These are phyloP conservation scores for Thielaviopsis populi DNA, from an alignment of 2,329 filamentous ascomycete genomes.

Conservation along the genomic window DNA sequence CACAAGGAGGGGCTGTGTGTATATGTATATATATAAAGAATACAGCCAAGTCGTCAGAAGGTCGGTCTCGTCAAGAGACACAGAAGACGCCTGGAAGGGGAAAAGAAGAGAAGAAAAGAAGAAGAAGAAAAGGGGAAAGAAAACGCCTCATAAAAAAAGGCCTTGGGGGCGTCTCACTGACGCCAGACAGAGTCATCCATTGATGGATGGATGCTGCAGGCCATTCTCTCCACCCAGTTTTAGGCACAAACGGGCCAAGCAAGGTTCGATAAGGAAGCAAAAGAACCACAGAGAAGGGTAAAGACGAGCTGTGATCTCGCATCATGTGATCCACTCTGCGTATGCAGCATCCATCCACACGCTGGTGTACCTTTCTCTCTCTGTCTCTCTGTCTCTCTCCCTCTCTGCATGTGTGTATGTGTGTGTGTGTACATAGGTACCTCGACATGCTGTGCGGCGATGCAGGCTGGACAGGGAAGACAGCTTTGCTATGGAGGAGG, in stretches of 20 bases:
- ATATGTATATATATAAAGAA: not conserved
- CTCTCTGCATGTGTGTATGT: no score
- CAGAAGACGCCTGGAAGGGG: not conserved
- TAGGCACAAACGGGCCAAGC: conserved; percentile 1
- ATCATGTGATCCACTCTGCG: conserved; percentile 5
- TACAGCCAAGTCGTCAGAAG: not conserved
- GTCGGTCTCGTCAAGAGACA: not conserved
- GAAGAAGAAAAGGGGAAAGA: not conserved
- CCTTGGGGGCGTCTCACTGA: not conserved
- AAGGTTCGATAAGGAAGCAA: not conserved
- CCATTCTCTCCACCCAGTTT: conserved; percentile 1
- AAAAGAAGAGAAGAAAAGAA: not conserved
- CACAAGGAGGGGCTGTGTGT: not conserved
- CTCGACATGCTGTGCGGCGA: no score
- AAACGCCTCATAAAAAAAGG: conserved; percentile 7
- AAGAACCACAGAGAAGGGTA: not conserved
- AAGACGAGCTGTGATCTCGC: not conserved
- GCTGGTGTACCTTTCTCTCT: no score
- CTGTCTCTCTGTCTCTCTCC: no score
- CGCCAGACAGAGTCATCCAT: not conserved
- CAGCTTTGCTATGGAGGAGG: not conserved
- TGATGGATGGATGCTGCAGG: conserved; percentile 5
- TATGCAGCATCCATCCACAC: not conserved
- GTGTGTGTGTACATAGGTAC: no score
- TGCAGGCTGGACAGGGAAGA: no score